phyloP scores from a whole-genome alignment of 257 asterid species.

The Verbena officinalis region DNA sequence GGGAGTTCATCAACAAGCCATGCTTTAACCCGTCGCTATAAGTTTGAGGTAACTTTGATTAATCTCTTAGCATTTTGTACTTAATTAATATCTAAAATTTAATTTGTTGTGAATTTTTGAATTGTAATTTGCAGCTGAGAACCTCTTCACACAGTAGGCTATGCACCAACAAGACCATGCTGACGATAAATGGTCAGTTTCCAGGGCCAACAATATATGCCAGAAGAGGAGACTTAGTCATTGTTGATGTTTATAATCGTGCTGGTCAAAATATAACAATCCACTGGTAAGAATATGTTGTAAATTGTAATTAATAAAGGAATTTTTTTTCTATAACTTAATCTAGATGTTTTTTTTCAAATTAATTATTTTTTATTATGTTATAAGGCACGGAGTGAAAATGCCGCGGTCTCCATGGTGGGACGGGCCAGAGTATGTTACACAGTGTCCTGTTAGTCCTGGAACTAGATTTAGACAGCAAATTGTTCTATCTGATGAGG shows the following conservation, averaged over 20 bases:
- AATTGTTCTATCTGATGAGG: conserved; percentile 53
- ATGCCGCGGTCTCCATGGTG: conserved; percentile 71
- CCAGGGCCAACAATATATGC: conserved; percentile 53
- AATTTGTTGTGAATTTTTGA: neutral
- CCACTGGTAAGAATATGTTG: conserved; percentile 42
- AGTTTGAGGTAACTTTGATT: conserved; percentile 22
- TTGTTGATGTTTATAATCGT: conserved; percentile 34
- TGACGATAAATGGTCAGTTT: conserved; percentile 46
- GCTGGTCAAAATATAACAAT: conserved; percentile 38
- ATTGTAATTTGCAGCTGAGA: conserved; percentile 28
- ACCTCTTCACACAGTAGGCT: conserved; percentile 37
- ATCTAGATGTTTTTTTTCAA: no score
- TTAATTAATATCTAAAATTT: neutral
- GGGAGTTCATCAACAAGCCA: neutral
- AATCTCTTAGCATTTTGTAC: neutral
- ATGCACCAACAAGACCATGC: conserved; percentile 42
- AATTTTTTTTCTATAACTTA: no score
- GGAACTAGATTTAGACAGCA: conserved; percentile 50
- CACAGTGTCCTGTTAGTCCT: conserved; percentile 65
- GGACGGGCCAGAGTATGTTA: conserved; percentile 62
- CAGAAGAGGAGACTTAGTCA: conserved; percentile 37
- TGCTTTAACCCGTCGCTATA: conserved; percentile 27
- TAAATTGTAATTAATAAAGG: no score
- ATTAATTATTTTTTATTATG: no score
- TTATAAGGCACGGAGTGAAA: conserved; percentile 82